Conservation (phyloP, 768 basidiomycete genomes). For the Zangia roseola region DNA sequence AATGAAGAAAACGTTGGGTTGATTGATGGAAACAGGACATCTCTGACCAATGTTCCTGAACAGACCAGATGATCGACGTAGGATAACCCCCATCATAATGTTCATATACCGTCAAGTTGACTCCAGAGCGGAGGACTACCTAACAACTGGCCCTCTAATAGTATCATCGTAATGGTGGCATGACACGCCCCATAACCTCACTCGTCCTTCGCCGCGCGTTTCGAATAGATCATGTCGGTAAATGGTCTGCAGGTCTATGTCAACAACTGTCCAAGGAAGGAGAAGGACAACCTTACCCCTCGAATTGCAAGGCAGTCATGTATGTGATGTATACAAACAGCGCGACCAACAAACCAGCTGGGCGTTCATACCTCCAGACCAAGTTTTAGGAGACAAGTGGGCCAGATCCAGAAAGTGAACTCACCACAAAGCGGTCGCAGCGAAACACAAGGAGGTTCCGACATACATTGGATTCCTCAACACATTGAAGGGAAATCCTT, state of each 20-base stretch:
- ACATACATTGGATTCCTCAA: conserved; percentile 96
- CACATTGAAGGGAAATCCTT: conserved; percentile 96
- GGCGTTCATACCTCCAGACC: conserved; percentile 70
- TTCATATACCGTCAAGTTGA: neutral
- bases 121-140: too few species aligned
- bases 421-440: conserved; percentile 83
- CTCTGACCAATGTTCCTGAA: neutral
- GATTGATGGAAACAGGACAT: conserved; percentile 15
- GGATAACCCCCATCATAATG: neutral
- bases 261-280: neutral
- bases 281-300: conserved; percentile 63
- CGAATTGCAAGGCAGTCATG: conserved; percentile 77
- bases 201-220: conserved; percentile 35
- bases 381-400: neutral
- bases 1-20: conserved; percentile 20
- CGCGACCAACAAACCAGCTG: conserved; percentile 79
- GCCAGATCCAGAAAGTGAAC: conserved; percentile 22
- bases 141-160: too few species aligned
- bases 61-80: neutral
- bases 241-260: conserved; percentile 50
- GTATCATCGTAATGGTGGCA: neutral
- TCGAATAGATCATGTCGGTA: conserved; percentile 79
- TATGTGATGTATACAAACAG: conserved; percentile 84
- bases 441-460: conserved; percentile 89
- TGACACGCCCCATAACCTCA: conserved; percentile 2